Percentiles rank a stretch among this genome's conserved stretches.
Evolutionary conservation across 1,139 yeast genomes (phyloP).

Genomic region (Hansenula sp.): DNA sequence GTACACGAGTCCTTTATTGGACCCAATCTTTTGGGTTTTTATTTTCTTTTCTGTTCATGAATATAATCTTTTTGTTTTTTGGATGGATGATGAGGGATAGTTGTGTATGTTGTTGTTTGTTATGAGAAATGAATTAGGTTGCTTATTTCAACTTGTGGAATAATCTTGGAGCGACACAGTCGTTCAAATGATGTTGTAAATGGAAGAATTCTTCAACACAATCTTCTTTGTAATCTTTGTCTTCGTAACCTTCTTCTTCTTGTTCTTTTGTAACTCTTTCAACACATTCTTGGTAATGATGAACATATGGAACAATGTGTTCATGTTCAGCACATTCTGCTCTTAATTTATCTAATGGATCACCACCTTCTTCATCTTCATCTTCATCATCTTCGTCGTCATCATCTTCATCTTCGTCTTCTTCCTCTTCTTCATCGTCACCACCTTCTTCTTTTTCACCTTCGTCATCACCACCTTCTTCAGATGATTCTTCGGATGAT

Average conservation of each 20-base stretch:
- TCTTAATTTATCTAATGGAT: constrained; percentile 63
- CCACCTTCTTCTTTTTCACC: constrained; percentile 8
- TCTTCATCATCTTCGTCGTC: constrained; percentile 52
- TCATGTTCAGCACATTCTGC: constrained; percentile 65
- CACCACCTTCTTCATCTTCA: constrained; percentile 69
- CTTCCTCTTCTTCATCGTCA: constrained; percentile 22
- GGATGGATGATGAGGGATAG: too few relatives aligned
- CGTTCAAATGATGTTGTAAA: constrained; percentile 88
- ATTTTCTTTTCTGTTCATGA: too few relatives aligned
- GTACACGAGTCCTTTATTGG: neutral
- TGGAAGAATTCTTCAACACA: constrained; percentile 99
- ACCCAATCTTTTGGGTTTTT: neutral
- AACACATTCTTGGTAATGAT: constrained; percentile 91
- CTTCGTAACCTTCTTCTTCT: constrained; percentile 79
- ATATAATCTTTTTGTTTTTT: too few relatives aligned
- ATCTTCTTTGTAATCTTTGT: constrained; percentile 85
- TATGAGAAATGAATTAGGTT: neutral
- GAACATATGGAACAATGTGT: constrained; percentile 71
- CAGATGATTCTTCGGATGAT: constrained; percentile 6
- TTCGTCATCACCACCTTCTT: constrained; percentile 7
- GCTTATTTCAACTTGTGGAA: constrained; percentile 76
- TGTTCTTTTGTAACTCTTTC: constrained; percentile 88
- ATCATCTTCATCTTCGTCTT: constrained; percentile 27
- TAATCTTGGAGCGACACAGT: constrained; percentile 88
- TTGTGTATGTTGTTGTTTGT: neutral